Conservation (phyloP, 805 yeast species). For the Maudiozyma turicensis region DNA sequence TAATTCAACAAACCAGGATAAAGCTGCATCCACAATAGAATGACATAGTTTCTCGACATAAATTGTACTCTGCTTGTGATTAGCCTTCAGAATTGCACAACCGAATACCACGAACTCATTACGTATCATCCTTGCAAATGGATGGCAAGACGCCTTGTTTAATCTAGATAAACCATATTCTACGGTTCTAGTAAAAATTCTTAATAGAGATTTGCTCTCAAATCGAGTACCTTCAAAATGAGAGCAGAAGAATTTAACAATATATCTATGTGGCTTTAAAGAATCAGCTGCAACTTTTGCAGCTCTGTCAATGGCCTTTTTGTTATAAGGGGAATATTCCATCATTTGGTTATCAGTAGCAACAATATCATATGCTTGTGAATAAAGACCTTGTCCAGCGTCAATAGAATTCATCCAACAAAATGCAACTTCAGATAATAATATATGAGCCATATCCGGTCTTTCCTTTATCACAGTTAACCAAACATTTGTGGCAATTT, state of each 20-base stretch:
- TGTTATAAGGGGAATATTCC: constrained; percentile 86
- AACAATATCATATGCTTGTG: constrained; percentile 41
- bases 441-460: constrained; percentile 44
- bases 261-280: constrained; percentile 57
- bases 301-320: constrained; percentile 41
- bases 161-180: constrained; percentile 45
- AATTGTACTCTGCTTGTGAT: constrained; percentile 39
- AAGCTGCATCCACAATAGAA: constrained; percentile 51
- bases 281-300: constrained; percentile 40
- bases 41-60: constrained; percentile 34
- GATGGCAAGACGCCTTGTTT: constrained; percentile 63
- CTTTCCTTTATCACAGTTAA: constrained; percentile 62
- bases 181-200: constrained; percentile 54
- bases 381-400: constrained; percentile 53
- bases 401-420: constrained; percentile 62
- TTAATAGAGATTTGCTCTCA: constrained; percentile 60
- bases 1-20: constrained; percentile 67
- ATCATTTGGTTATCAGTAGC: constrained; percentile 59
- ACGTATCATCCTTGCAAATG: constrained; percentile 65
- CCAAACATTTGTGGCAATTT: constrained; percentile 71
- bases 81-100: constrained; percentile 51
- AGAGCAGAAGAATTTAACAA: constrained; percentile 61
- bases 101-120: constrained; percentile 67
- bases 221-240: constrained; percentile 71
- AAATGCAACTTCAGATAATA: constrained; percentile 59